Conservation (phyloP, 2,329 filamentous ascomycete genomes). For the Diaporthe citri region DNA sequence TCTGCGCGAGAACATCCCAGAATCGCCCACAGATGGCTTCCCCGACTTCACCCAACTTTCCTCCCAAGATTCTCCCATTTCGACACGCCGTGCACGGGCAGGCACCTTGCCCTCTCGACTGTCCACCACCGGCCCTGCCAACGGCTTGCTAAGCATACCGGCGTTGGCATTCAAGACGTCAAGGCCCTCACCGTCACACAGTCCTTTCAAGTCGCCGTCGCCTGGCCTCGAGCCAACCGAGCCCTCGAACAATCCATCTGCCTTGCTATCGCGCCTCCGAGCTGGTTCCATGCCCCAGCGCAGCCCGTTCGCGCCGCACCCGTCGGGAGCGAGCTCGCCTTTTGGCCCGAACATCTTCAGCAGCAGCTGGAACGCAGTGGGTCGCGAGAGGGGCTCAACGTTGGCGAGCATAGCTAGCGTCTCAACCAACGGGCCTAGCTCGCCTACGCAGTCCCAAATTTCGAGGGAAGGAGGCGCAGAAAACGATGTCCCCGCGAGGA, state of each 20-base stretch:
- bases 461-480: conserved; percentile 88
- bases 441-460: conserved; percentile 87
- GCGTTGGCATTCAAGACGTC: conserved; percentile 79
- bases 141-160: conserved; percentile 69
- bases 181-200: conserved; percentile 87
- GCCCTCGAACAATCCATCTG: conserved; percentile 70
- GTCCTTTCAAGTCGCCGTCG: conserved; percentile 81
- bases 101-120: conserved; percentile 97
- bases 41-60: conserved; percentile 86
- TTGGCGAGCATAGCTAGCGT: conserved; percentile 86
- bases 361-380: conserved; percentile 83
- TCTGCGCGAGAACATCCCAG: conserved; percentile 95
- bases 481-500: conserved; percentile 88
- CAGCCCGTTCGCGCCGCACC: conserved; percentile 72
- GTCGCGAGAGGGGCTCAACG: conserved; percentile 87
- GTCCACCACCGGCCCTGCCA: conserved; percentile 77
- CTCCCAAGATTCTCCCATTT: conserved; percentile 73
- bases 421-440: conserved; percentile 89
- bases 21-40: conserved; percentile 96
- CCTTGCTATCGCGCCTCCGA: conserved; percentile 85
- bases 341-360: conserved; percentile 94
- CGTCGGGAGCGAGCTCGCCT: conserved; percentile 70
- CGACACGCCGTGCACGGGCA: conserved; percentile 85
- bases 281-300: conserved; percentile 96
- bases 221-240: conserved; percentile 65